Base-by-base conservation (phyloP, 139 green algal genomes). In the Bryopsis sp. region DNA sequence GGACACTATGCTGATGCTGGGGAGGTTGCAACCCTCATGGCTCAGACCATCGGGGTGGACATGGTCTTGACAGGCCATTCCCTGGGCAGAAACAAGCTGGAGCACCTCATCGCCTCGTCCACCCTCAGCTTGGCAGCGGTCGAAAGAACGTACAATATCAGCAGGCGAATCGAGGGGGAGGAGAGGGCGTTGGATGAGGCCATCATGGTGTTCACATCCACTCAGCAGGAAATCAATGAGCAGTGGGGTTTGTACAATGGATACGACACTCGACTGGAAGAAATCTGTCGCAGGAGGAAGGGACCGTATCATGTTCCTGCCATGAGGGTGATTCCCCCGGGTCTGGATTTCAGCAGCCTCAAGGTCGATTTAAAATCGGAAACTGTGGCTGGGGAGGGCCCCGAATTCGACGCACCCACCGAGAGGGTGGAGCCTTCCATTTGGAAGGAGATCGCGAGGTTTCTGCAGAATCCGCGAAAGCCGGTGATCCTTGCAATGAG, bases 161-260 rank as follows among this genome's bases (percentile, higher is more conserved):
- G 60, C 43, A 66, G 57, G 59, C 60, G 71, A 15, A 78, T 81
- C 8, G 90, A 96, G 74, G 92, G 76, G 0, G 92, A 98, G 84
- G 92, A 98, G 78, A 82, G 90, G 3, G 83, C 78, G 15, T 81
- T 98, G 61, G 92, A 97, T 72, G 69, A 75, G 0, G 87, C 92
- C 1, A 62, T 84, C 37, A 79, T 90, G 62, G 92, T 97, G 48
- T 90, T 96, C 68, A 96, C 90, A 7, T 88, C 75, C 58, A 97
- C 91, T 1, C 72, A 83, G 75, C 89, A 97, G 84, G 89, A 96
- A 77, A 82, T 97, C 32, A 83, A 89, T 46, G 82, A 96, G 75
- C 92, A 97, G 78, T 97, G 92, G 91, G 91, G 90, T 26, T 82
- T 95, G 62, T 97, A 97, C 73, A 82, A 97, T 67, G 91, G 91